These are phyloP conservation scores for Eruca vesicaria DNA, from an alignment of 441 rosid species.

Conservation along the genomic window DNA sequence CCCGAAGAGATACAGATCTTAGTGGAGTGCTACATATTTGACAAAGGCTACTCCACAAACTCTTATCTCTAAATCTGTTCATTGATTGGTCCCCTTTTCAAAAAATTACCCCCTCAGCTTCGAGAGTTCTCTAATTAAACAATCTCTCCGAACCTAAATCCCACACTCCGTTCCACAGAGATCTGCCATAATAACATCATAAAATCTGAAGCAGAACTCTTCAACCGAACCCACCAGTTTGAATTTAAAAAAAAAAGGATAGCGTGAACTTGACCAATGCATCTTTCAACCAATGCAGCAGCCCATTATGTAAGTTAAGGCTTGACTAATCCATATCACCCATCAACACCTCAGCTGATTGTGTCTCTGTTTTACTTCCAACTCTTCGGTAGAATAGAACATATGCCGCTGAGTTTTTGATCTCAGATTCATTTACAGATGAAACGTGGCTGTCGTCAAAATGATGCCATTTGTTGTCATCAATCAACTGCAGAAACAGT, in stretches of 20 bases:
- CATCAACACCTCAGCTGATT: constrained; percentile 12
- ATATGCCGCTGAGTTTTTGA: constrained; percentile 80
- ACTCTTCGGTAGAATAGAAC: constrained; percentile 81
- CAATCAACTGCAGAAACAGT: constrained; percentile 57
- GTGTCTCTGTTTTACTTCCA: constrained; percentile 28
- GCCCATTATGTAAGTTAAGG: neutral
- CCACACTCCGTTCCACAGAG: neutral
- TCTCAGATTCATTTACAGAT: constrained; percentile 63
- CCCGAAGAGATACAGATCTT: neutral
- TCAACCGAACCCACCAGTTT: constrained; percentile 6
- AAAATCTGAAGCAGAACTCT: constrained; percentile 14
- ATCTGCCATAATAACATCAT: neutral
- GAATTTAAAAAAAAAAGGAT: constrained; percentile 2
- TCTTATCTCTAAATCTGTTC: neutral
- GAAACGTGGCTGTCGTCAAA: constrained; percentile 85
- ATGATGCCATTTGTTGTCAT: constrained; percentile 87
- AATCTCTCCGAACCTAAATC: constrained; percentile 2
- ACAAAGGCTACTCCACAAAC: neutral
- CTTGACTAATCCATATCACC: constrained; percentile 15
- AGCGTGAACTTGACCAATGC: neutral
- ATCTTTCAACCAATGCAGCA: neutral
- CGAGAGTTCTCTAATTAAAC: neutral
- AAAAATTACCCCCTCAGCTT: constrained; percentile 16
- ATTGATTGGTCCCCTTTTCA: constrained; percentile 3
- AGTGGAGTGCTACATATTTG: neutral